Base-by-base conservation (phyloP, 306 rosid species). In the Prinsepia uniflora region DNA sequence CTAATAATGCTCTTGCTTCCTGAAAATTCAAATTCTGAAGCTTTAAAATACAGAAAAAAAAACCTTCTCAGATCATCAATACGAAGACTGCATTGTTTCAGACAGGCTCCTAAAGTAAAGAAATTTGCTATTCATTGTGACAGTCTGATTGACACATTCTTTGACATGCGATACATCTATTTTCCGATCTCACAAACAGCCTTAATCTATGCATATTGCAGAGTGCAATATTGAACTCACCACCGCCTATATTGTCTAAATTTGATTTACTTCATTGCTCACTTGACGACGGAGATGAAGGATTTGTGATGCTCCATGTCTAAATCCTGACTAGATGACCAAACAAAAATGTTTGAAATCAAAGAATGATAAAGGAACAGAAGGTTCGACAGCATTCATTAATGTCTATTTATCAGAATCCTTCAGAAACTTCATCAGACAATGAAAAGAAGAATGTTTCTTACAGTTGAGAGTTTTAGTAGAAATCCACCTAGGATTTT, bases 1-100 rank as follows among this genome's bases (percentile, higher is more conserved):
- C 99, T 72, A 95, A 81, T 71, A 88, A 74, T 40, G 97, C 97
- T 82, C 97, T 87, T 76, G 97, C 97, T 86, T 91, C 99, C 99
- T 89, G 88, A 84, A 54, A 82, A 55, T 42, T 61, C 68, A 72
- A 48, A 76, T 45, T 78, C 46, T 46, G 54, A 67, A 56, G 13
- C 54, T 57, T 72, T 53, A 57, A 62, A 73, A 73, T 65, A 68
- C 55, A 73, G 7, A n/a, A 54, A 22, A n/a, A 54, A 22, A 30
- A 6, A 57, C 46, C 52, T 8, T 17, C 18, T 43, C 13, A 9
- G 57, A 46, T 66, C 67, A 65, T 19, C 72, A 10, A 55, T 59
- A 34, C 34, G 46, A 47, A 44, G 63, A 45, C 61, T 70, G 54
- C 30, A 57, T 46, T 47, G 52, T 36, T 6, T 10, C 10, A 36